Percentiles rank a stretch among this genome's conserved stretches.
Evolutionary conservation across 2,329 filamentous ascomycete genomes (phyloP).

Genomic region (Xylariaceae sp.): DNA sequence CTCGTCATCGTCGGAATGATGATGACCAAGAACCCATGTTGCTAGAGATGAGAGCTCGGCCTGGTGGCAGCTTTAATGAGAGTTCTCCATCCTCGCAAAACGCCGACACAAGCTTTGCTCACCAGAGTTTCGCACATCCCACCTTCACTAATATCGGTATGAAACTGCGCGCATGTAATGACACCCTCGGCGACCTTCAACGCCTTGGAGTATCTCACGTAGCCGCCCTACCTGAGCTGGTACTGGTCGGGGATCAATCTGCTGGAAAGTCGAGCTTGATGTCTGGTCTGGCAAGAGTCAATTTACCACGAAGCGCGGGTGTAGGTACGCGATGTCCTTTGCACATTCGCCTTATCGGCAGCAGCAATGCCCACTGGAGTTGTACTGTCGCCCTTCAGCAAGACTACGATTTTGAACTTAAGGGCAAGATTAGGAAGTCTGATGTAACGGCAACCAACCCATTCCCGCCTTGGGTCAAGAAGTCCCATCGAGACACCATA

Average conservation of each 20-base stretch:
- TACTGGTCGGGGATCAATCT: slow-evolving; percentile 84
- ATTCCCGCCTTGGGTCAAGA: slow-evolving; percentile 70
- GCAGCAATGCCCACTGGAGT: slow-evolving; percentile 64
- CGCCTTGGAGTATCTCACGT: slow-evolving; percentile 74
- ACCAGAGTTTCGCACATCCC: slow-evolving; percentile 43
- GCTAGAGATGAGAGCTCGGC: slow-evolving; percentile 32
- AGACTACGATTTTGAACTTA: slow-evolving; percentile 63
- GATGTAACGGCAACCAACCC: slow-evolving; percentile 57
- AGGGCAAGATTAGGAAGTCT: slow-evolving; percentile 49
- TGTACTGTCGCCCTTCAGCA: slow-evolving; percentile 71
- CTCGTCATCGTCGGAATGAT: slow-evolving; percentile 31
- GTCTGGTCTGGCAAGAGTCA: slow-evolving; percentile 61
- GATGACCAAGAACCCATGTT: slow-evolving; percentile 37
- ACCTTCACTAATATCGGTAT: slow-evolving; percentile 62
- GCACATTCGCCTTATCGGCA: slow-evolving; percentile 72
- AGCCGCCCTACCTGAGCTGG: slow-evolving; percentile 76
- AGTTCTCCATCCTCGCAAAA: slow-evolving; percentile 34
- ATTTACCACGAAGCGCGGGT: slow-evolving; percentile 57
- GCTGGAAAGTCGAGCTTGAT: slow-evolving; percentile 74
- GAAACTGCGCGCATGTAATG: slow-evolving; percentile 68
- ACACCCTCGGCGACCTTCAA: slow-evolving; percentile 71
- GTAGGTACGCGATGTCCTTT: slow-evolving; percentile 80
- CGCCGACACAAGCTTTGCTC: slow-evolving; percentile 36
- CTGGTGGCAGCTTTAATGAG: slow-evolving; percentile 9
- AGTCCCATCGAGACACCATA: slow-evolving; percentile 50